Percentiles rank a stretch among this genome's conserved stretches.
Evolutionary conservation across 352 stramenopile genomes (phyloP).

Genomic region (Phytophthora pisi): DNA sequence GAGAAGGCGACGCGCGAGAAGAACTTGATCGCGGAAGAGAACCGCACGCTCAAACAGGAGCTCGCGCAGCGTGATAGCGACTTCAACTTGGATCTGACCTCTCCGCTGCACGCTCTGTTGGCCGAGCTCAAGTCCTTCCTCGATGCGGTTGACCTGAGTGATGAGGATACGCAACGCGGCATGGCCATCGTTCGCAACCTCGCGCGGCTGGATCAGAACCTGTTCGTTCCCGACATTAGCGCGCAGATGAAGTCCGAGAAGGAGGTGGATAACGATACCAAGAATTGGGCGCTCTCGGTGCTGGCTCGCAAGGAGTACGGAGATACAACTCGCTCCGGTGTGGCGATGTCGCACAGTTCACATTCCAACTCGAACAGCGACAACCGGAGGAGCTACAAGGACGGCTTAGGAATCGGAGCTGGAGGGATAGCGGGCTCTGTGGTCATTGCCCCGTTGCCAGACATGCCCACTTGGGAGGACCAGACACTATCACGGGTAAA

Average conservation of each 20-base stretch:
- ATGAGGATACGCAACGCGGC: constrained; percentile 56
- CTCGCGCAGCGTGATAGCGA: constrained; percentile 74
- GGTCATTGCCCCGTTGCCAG: constrained; percentile 46
- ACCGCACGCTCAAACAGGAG: constrained; percentile 79
- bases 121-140: constrained; percentile 81
- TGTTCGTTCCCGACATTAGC: constrained; percentile 82
- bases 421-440: constrained; percentile 19
- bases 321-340: constrained; percentile 51
- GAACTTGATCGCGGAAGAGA: constrained; percentile 84
- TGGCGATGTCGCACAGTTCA: constrained; percentile 68
- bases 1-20: constrained; percentile 77
- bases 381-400: constrained; percentile 58
- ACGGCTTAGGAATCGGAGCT: constrained; percentile 43
- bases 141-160: constrained; percentile 69
- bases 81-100: constrained; percentile 78
- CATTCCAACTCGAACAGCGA: constrained; percentile 81
- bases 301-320: constrained; percentile 78
- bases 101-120: constrained; percentile 70
- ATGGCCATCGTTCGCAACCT: constrained; percentile 73
- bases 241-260: constrained; percentile 84
- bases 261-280: constrained; percentile 81
- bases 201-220: constrained; percentile 78
- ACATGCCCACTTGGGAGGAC: constrained; percentile 70
- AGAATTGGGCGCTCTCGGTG: constrained; percentile 83
- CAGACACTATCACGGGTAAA: constrained; percentile 55